Evolutionary conservation across 2,329 filamentous ascomycete genomes (phyloP).

Genomic region (Colletotrichum sp.): DNA sequence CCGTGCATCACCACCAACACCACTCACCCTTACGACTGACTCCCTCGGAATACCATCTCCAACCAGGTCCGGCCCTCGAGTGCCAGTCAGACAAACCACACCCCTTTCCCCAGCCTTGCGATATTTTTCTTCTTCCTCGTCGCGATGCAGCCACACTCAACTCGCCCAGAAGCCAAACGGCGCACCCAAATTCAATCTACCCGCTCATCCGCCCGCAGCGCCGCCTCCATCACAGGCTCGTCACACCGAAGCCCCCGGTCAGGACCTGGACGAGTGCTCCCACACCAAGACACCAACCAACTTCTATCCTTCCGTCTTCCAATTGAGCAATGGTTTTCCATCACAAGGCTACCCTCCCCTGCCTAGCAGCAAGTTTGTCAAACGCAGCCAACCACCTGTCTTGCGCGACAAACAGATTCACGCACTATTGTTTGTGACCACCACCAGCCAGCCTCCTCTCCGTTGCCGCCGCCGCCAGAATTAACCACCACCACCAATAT

Average conservation of each 20-base stretch:
- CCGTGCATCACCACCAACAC: neutral
- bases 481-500: neutral
- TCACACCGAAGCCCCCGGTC: constrained; percentile 11
- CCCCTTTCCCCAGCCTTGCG: constrained; percentile 3
- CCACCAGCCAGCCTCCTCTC: neutral
- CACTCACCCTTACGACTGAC: neutral
- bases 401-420: neutral
- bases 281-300: constrained; percentile 4
- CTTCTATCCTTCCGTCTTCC: neutral
- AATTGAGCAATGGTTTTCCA: neutral
- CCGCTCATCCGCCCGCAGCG: neutral
- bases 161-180: neutral
- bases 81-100: neutral
- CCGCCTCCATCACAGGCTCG: constrained; percentile 5
- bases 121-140: neutral
- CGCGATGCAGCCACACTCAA: neutral
- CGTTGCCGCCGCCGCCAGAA: neutral
- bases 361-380: neutral
- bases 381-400: neutral
- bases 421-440: neutral
- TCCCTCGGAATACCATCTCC: neutral
- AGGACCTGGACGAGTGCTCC: neutral
- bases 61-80: neutral
- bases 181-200: neutral
- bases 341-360: neutral